phyloP scores from a whole-genome alignment of 192 early-diverging fungal genomes.

The Blastocladiella britannica region DNA sequence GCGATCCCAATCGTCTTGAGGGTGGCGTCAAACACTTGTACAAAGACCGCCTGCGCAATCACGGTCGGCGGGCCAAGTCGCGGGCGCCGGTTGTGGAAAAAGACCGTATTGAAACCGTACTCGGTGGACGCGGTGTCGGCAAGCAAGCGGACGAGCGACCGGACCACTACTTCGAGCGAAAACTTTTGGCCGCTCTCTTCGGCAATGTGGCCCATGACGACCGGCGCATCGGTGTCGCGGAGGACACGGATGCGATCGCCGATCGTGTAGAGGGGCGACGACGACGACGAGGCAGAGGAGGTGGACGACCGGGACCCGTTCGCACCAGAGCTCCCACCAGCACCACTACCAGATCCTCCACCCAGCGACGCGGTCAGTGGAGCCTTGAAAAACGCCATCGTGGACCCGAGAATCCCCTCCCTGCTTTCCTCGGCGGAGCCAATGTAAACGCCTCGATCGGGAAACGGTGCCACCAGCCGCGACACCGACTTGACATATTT shows the following conservation, averaged over 20 bases:
- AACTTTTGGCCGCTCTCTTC: not conserved
- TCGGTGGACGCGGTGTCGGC: conserved; percentile 89
- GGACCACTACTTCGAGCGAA: not conserved
- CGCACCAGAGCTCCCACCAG: too few species aligned
- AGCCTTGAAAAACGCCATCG: not conserved
- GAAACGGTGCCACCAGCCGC: conserved; percentile 25
- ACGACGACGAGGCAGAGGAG: not conserved
- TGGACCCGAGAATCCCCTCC: conserved; percentile 40
- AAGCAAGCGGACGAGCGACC: conserved; percentile 10
- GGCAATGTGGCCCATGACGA: not conserved
- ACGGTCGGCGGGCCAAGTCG: not conserved
- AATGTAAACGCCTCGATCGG: conserved; percentile 35
- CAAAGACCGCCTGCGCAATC: conserved; percentile 45
- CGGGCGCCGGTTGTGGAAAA: conserved; percentile 42
- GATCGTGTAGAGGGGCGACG: not conserved
- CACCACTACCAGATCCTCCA: too few species aligned
- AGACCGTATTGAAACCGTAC: conserved; percentile 78
- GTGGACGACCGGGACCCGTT: not conserved
- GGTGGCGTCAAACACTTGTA: conserved; percentile 67
- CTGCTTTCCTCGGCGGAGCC: conserved; percentile 52
- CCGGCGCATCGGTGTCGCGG: not conserved
- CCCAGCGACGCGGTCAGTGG: not conserved
- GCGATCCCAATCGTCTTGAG: conserved; percentile 21
- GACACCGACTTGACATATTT: conserved; percentile 54
- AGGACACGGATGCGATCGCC: not conserved